Evolutionary conservation across 805 yeast species (phyloP).

Genomic region (Lipomyces sp.): DNA sequence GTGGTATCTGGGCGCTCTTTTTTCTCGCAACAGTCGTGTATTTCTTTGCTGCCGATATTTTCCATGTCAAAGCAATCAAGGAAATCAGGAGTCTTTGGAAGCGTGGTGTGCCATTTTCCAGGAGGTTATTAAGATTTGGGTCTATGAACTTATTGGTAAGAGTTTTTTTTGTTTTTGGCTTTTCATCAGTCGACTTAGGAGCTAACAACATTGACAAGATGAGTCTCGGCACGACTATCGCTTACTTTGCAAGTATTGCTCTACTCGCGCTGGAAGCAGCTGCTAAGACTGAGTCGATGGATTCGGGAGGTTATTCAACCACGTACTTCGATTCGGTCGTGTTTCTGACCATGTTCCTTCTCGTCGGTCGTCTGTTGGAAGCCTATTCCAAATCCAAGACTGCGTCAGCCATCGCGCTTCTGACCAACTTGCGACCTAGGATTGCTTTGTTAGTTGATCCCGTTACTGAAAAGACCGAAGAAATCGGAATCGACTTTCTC

Average conservation of each 20-base stretch:
- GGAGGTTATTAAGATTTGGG: conserved; percentile 69
- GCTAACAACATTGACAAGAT: conserved; percentile 44
- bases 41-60: conserved; percentile 73
- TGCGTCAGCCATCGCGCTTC: conserved; percentile 62
- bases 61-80: conserved; percentile 67
- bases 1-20: conserved; percentile 69
- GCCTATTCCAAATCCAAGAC: conserved; percentile 69
- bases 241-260: conserved; percentile 70
- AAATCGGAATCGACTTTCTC: conserved; percentile 49
- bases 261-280: conserved; percentile 55
- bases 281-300: conserved; percentile 31
- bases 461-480: conserved; percentile 34
- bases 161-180: neutral
- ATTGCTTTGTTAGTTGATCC: conserved; percentile 53
- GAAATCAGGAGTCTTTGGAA: conserved; percentile 65
- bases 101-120: conserved; percentile 57
- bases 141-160: conserved; percentile 66
- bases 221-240: conserved; percentile 72
- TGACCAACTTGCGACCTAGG: conserved; percentile 58
- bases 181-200: neutral
- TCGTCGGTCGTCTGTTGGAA: conserved; percentile 73
- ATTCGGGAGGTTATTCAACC: conserved; percentile 55
- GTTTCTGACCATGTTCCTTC: conserved; percentile 69
- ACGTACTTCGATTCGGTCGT: conserved; percentile 82
- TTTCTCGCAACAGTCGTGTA: conserved; percentile 72